Evolutionary conservation across 2,329 filamentous ascomycete species (phyloP), one percentile per base, ranked within the genome.

Genomic region (Monosporascus sp.): DNA sequence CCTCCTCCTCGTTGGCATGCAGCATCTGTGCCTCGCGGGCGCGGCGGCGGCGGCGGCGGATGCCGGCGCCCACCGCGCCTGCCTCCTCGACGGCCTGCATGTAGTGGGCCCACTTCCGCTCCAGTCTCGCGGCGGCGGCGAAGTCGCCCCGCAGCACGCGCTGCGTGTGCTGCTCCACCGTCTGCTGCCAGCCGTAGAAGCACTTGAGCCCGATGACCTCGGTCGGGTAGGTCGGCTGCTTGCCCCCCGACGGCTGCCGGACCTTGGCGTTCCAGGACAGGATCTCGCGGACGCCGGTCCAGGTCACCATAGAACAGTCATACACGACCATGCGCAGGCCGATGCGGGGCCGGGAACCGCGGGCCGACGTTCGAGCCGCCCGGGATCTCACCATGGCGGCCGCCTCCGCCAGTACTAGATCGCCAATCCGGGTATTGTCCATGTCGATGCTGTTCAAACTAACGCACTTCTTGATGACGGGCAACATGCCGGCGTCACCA

Each of bases 161-260:
- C 73, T 92, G 93, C 51, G 86, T 91, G 70, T 97, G 93, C 69
- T 97, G 91, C 60, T 97, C 88, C 5, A 97, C 91, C 0, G 91
- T 97, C 73, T 90, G 89, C 72, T 97, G 93, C 83, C 90, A 97
- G 43, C 88, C 91, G 69, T 96, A 96, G 74, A 93, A 97, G 71
- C 91, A 96, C 70, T 96, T 97, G 44, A 97, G 79, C 6, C 85
- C 78, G 55, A 97, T 91, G 53, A 95, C 83, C 66, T 96, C 87
- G 1, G 84, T 82, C 0, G 91, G 89, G 62, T 86, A 92, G 0
- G 80, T 80, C 9, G 78, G 65, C 0, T 63, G 65, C 0, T 63
- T 61, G 26, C 51, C 69, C 37, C 62, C 69, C 37, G 64, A 71
- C 2, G 78, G 76, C 17, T 80, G 80, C 31, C 79, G 81, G 45